Evolutionary conservation across 2,329 filamentous ascomycete species (phyloP).

Genomic region (Beauveria sp.): DNA sequence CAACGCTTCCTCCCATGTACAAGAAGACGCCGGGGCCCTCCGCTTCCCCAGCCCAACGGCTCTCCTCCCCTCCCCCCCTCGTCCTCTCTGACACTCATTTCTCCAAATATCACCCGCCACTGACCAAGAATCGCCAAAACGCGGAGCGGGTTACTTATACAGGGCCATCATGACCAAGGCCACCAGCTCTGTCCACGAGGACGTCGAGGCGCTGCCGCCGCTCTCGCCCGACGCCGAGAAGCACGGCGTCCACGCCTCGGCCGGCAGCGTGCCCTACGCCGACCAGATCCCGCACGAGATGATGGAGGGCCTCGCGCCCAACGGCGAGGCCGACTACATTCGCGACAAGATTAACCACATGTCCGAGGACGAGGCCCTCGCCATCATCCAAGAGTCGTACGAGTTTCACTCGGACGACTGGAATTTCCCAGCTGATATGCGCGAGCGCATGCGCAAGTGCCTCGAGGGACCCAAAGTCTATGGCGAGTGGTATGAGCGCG

Average conservation of each 20-base stretch:
- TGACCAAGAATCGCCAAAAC: not conserved
- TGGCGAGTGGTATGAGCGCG: slow-evolving; percentile 33
- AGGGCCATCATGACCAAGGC: not conserved
- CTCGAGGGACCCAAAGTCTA: slow-evolving; percentile 31
- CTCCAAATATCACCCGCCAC: too few relatives aligned
- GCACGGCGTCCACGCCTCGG: not conserved
- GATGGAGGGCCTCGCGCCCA: slow-evolving; percentile 34
- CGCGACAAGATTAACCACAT: slow-evolving; percentile 34
- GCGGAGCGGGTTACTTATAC: too few relatives aligned
- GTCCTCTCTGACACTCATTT: not conserved
- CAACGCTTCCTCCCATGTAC: not conserved
- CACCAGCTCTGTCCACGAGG: slow-evolving; percentile 1
- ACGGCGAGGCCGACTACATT: slow-evolving; percentile 35
- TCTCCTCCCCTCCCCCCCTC: not conserved
- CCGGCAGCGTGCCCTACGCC: slow-evolving; percentile 14
- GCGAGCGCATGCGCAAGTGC: slow-evolving; percentile 31
- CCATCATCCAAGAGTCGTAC: slow-evolving; percentile 29
- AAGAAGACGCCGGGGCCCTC: not conserved
- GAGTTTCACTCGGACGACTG: slow-evolving; percentile 35
- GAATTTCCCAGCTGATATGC: slow-evolving; percentile 37
- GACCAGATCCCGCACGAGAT: slow-evolving; percentile 32
- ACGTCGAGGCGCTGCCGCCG: not conserved
- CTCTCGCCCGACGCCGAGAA: slow-evolving; percentile 1
- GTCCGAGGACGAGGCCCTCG: slow-evolving; percentile 34
- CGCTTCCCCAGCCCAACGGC: not conserved